Evolutionary conservation across 306 rosid species (phyloP).

Genomic region (Ziziphus jujuba): DNA sequence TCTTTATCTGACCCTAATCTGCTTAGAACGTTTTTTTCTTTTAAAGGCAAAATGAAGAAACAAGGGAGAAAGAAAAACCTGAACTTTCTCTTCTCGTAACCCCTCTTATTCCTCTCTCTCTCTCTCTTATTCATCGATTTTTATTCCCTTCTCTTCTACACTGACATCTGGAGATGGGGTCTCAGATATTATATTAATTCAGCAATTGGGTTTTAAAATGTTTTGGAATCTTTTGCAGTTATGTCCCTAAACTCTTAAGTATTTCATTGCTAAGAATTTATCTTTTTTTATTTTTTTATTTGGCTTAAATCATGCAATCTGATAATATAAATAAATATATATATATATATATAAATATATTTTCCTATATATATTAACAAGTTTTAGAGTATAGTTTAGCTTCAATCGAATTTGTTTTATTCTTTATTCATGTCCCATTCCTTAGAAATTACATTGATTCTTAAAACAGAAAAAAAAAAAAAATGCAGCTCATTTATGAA

Average conservation of each 20-base stretch:
- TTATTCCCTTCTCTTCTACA: background rate
- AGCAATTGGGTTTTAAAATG: background rate
- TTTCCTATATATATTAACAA: too few relatives aligned
- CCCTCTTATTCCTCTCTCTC: too few relatives aligned
- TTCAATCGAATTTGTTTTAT: background rate
- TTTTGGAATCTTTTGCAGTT: conserved; percentile 20
- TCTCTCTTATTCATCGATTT: too few relatives aligned
- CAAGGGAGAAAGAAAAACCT: background rate
- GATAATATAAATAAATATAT: too few relatives aligned
- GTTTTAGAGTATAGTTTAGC: background rate
- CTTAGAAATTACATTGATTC: background rate
- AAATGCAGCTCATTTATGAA: background rate
- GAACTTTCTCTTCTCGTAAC: too few relatives aligned
- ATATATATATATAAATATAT: too few relatives aligned
- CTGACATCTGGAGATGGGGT: background rate
- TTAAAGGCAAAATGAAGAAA: background rate
- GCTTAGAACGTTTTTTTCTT: background rate
- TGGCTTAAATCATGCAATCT: background rate
- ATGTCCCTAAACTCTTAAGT: conserved; percentile 13
- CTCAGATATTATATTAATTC: background rate
- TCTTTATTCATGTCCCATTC: background rate
- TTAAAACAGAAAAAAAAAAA: background rate
- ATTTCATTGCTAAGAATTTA: background rate
- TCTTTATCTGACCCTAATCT: background rate
- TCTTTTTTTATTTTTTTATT: background rate